Evolutionary conservation across 2,329 filamentous ascomycete species (phyloP), one percentile per base, ranked within the genome.

Genomic region (Stagonosporopsis tanaceti): DNA sequence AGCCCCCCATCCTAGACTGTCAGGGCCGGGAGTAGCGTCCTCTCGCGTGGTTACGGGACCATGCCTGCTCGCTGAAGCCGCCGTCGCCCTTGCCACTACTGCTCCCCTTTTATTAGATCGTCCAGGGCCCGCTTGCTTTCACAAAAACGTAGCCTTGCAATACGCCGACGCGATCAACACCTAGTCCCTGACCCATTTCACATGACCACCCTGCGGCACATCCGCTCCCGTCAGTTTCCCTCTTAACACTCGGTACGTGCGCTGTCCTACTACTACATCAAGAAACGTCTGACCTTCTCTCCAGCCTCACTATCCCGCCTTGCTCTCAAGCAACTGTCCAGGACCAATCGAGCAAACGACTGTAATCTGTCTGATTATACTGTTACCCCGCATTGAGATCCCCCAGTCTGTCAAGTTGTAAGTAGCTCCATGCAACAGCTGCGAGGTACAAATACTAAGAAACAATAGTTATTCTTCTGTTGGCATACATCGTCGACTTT

Each of bases 21-120:
- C 54, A 57, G 52, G 50, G 48, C 45, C 52, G 17, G 38, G 20
- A 53, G 63, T 69, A 71, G 66, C 64, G 64, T 50, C 64, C 46
- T 46, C 59, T 59, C 52, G 59, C 58, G 55, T 56, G 47, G 52
- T 63, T 46, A 54, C 64, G 66, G 66, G 65, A 62, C 60, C 57
- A 70, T 70, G 71, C 67, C 60, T 63, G 65, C 55, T 64, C 50
- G 44, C 66, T 71, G 65, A 70, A 72, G 62, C 67, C 67, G 67
- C 61, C 62, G 57, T 64, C 55, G 53, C 61, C 59, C 58, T 65
- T 67, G 50, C 66, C 62, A 50, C 54, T 53, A 53, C 32, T 53
- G 9, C 39, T 47, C 38, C 50, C 61, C 57, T 64, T 64, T 64
- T 68, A 67, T 63, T 70, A 65, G 62, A 62, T 55, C 63, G 57